Base-by-base conservation (phyloP, 2,329 filamentous ascomycete genomes). In the Alternaria sp. region DNA sequence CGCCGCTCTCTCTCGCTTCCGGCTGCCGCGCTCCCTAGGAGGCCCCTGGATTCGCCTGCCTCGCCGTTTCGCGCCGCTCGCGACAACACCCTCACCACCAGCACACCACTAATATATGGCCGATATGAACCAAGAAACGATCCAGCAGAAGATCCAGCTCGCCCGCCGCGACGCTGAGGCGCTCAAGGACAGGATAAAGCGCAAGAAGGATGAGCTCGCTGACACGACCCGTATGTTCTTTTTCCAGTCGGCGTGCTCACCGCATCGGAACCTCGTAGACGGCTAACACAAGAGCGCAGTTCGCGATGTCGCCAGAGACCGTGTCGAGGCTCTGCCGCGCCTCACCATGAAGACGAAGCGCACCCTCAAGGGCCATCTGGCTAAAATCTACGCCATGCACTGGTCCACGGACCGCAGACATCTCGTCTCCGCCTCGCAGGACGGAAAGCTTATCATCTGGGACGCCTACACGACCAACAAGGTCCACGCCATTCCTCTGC, bases 301-400 rank as follows among this genome's bases (percentile, higher is more conserved):
- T 71, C 93, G 94, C 83, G 91, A 93, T 83, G 93, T 98, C 75
- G 92, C 96, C 76, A 90, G 93, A 81, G 92, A 95, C 84, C 91
- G 95, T 70, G 95, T 97, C 82, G 96, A 98, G 81, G 86, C 92
- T 71, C 89, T 99, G 75, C 93, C 95, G 69, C 91, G 92, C 82
- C 96, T 96, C 82, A 88, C 95, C 79, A 98, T 99, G 96, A 97
- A 96, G 87, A 92, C 95, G 69, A 96, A 97, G 86, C 92, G 93
- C 77, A 97, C 94, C 54, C 87, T 99, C 72, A 98, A 98, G 86
- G 96, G 96, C 71, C 96, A 99, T 87, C 85, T 99, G 72, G 96
- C 96, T 76, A 99, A 99, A 86, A 99, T 99, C 77, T 99, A 99
- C 83, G 96, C 96, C 76, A 99, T 99, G 96, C 96, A 99, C 86